Percentiles rank a stretch among this genome's conserved stretches.
Conservation (phyloP, 208 protist species). For the Wallacemonas collosoma region DNA sequence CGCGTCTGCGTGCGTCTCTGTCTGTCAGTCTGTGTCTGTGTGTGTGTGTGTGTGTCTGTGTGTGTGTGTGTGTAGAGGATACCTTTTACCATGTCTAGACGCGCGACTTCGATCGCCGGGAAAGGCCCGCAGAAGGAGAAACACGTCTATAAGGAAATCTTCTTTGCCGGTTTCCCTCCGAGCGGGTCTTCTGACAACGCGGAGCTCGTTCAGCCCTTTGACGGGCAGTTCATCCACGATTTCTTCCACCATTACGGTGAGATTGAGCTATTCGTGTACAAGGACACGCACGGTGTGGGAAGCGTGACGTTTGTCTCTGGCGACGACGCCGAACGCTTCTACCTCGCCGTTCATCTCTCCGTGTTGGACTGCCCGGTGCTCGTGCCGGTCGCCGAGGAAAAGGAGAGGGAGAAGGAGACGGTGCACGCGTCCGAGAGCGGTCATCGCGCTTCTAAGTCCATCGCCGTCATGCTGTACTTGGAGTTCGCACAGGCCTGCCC, state of each 20-base stretch:
- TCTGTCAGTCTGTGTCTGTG: not conserved
- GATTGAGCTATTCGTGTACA: constrained; percentile 50
- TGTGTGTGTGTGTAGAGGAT: too few relatives aligned
- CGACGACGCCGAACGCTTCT: constrained; percentile 58
- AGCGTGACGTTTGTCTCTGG: constrained; percentile 61
- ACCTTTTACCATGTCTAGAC: not conserved
- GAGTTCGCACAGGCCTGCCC: constrained; percentile 68
- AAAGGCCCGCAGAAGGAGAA: constrained; percentile 22
- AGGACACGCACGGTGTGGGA: constrained; percentile 54
- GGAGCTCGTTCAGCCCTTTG: constrained; percentile 22
- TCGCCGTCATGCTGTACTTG: constrained; percentile 41
- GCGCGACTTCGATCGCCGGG: not conserved
- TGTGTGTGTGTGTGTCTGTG: not conserved
- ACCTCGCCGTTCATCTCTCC: constrained; percentile 58
- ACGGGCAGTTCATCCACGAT: constrained; percentile 34
- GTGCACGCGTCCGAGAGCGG: not conserved
- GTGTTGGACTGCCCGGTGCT: constrained; percentile 26
- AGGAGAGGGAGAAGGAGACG: not conserved
- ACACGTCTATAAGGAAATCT: constrained; percentile 55
- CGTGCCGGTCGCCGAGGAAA: not conserved
- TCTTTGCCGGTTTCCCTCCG: constrained; percentile 70
- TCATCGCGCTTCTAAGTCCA: not conserved
- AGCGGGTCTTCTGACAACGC: not conserved
- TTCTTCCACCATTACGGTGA: constrained; percentile 70
- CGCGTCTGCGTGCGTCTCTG: not conserved